Conservation (phyloP, 2,329 filamentous ascomycete genomes). For the Penicillium oxalicum region DNA sequence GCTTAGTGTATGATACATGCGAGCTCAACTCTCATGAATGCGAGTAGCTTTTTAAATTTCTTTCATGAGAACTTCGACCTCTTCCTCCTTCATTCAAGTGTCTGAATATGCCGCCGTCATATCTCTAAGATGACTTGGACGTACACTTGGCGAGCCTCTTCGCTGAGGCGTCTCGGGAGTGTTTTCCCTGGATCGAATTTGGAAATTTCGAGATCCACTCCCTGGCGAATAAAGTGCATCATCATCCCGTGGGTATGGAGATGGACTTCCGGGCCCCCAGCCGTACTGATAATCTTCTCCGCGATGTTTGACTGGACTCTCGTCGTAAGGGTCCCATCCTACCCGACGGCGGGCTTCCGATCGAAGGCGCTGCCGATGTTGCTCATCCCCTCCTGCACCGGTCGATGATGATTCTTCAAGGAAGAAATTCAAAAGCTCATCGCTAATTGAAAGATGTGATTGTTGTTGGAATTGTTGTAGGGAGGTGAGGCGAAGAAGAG, state of each 20-base stretch:
- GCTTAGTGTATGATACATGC: too few relatives aligned
- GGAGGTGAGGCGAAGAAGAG: conserved; percentile 76
- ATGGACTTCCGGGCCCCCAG: conserved; percentile 25
- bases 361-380: conserved; percentile 55
- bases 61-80: conserved; percentile 8
- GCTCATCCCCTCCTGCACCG: conserved; percentile 57
- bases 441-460: conserved; percentile 81
- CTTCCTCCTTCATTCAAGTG: conserved; percentile 33
- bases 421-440: conserved; percentile 86
- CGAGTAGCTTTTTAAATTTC: too few relatives aligned
- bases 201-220: conserved; percentile 21
- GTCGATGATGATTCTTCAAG: conserved; percentile 63
- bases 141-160: conserved; percentile 17
- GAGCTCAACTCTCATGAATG: too few relatives aligned
- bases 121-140: conserved; percentile 19
- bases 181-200: conserved; percentile 28
- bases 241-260: conserved; percentile 20
- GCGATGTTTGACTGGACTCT: conserved; percentile 60
- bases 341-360: conserved; percentile 56
- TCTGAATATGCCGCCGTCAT: conserved; percentile 19
- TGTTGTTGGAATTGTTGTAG: conserved; percentile 89
- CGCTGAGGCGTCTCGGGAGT: conserved; percentile 28
- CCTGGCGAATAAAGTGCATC: conserved; percentile 27
- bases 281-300: conserved; percentile 60
- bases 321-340: conserved; percentile 67